These are phyloP conservation scores for Globisporangium takayamanum DNA, from an alignment of 352 stramenopile species.

Conservation along the genomic window DNA sequence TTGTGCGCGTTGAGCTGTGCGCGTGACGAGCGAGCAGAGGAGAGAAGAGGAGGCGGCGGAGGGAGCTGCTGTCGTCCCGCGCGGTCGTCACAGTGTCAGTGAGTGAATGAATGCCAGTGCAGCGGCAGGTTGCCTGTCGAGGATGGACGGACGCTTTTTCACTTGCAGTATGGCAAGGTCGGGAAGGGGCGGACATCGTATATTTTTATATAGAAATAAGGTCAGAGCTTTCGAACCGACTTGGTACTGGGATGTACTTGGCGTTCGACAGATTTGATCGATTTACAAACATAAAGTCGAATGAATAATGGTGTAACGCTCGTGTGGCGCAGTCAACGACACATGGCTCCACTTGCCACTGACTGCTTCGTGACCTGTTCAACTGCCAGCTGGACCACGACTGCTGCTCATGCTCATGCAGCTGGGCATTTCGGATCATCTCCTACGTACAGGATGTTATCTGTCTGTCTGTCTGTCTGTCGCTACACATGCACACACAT, in stretches of 20 bases:
- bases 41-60: not conserved
- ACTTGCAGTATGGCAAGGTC: not conserved
- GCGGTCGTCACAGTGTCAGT: not conserved
- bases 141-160: not conserved
- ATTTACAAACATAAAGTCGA: not conserved
- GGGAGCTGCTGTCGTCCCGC: not conserved
- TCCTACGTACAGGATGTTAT: too few relatives aligned
- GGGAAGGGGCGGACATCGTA: not conserved
- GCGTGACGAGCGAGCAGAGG: too few relatives aligned
- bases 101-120: too few relatives aligned
- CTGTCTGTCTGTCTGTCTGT: too few relatives aligned
- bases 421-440: too few relatives aligned
- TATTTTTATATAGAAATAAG: not conserved
- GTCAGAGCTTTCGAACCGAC: not conserved
- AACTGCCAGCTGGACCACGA: not conserved
- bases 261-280: not conserved
- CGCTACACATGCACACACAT: too few relatives aligned
- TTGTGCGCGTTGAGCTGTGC: too few relatives aligned
- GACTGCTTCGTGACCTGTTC: not conserved
- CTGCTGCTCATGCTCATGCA: not conserved
- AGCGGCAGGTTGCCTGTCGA: not conserved
- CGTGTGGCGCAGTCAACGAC: too few relatives aligned
- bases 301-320: not conserved
- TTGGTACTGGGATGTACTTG: too few relatives aligned
- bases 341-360: not conserved